Base-by-base conservation (phyloP, 805 yeast species). In the Kodamaea nitidulidarum region DNA sequence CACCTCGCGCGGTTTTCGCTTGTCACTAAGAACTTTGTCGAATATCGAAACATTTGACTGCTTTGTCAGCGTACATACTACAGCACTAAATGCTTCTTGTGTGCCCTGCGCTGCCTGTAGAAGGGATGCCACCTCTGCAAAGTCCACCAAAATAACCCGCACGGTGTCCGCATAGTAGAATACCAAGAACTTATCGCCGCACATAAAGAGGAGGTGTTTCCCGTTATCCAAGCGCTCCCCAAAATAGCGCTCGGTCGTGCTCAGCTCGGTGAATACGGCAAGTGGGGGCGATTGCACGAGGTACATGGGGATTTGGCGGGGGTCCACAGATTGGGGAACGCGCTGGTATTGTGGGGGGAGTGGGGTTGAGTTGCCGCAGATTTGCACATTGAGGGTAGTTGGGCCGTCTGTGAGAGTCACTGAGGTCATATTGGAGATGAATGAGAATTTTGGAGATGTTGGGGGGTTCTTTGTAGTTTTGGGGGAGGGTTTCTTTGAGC, bases 11-110 rank as follows among this genome's bases (percentile, higher is more conserved):
- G 47, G 37, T 21, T 47, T 38, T 34, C 36, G 39, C 37, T 55
- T 58, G 45, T 56, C 55, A 39, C 46, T 58, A 15, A 66, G 47
- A 4, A 65, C 67, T 32, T 61, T 58, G 45, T 67, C 73, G 32
- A 66, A 63, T 1, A 61, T 53, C 7, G 58, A 48, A 7, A 54
- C 40, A 25, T 44, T 43, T 9, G 42, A 12, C 22, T 32, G 35
- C 21, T 32, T 27, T 7, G 31, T 7, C 16, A 12, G 31, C n/a
- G 20, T 6, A 10, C 15, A 21, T 8, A 34, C 30, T 8, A 24
- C 12, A 3, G 36, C 15, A 15, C 15, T 27, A 14, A 35, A 30
- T 7, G 27, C 17, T 10, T 26, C 24, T 5, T 17, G 14, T 5
- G 18, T 32, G 3, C 17, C 25, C 15, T 25, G 29, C 4, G 22